phyloP scores from a whole-genome alignment of 257 asterid species.

The Solanum stenotomum region DNA sequence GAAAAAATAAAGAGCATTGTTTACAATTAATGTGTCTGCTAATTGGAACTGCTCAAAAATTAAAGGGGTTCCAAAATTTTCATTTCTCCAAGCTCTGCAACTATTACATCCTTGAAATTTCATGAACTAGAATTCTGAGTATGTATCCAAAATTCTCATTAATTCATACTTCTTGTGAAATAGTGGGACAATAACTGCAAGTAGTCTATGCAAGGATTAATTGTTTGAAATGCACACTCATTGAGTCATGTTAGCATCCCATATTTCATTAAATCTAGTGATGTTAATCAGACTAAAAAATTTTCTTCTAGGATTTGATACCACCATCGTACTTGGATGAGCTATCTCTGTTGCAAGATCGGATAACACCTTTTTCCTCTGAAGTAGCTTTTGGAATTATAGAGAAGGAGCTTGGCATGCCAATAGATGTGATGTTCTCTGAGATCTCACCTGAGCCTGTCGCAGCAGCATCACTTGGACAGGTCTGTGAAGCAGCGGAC shows the following conservation, averaged over 20 bases:
- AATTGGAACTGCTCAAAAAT: not conserved
- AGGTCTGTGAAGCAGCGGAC: constrained; percentile 31
- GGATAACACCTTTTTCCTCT: constrained; percentile 82
- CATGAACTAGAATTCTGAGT: not conserved
- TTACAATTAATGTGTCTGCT: not conserved
- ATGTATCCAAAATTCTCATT: not conserved
- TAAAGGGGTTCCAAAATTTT: not conserved
- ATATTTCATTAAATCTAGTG: not conserved
- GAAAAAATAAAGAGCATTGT: not conserved
- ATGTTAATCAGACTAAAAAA: not conserved
- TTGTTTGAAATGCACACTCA: not conserved
- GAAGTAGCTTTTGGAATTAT: constrained; percentile 75
- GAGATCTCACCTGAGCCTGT: constrained; percentile 95
- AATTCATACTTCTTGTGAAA: not conserved
- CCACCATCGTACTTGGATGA: constrained; percentile 95
- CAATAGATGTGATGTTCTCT: constrained; percentile 71
- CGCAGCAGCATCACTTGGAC: constrained; percentile 99
- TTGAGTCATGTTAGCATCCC: not conserved
- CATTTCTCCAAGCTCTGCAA: not conserved
- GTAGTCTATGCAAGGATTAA: not conserved
- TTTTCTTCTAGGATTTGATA: constrained; percentile 60
- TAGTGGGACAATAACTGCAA: not conserved
- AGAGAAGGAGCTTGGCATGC: constrained; percentile 78
- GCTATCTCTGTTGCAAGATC: constrained; percentile 87
- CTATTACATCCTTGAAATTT: not conserved